Evolutionary conservation across 148 eudicot genomes (phyloP), one percentile per base, ranked within the genome.

Genomic region (Rhododendron henanense): DNA sequence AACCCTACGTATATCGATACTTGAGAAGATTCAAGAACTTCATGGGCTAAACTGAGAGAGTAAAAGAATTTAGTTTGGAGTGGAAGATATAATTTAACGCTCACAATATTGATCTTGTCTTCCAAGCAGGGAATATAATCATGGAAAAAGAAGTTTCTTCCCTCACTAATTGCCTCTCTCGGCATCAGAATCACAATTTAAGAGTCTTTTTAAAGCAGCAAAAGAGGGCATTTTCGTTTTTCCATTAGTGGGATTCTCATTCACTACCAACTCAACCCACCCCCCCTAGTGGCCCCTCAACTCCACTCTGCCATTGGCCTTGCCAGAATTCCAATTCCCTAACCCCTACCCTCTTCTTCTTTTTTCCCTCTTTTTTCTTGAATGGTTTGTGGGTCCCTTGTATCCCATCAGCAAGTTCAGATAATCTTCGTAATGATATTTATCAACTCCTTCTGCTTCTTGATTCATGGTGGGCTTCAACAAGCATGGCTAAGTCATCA

Each of bases 201-300:
- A 9, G 35, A 82, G 83, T 80, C 45, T 53, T 55, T 53, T 33
- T 8, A 81, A 81, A 80, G 83, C 84, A 84, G 37, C 41, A 51
- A 82, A 90, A 90, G 90, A 90, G n/a, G 83, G 91, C 89, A 89
- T 88, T 81, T 81, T 57, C 89, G 86, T 55, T 89, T 83, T 85
- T 89, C 79, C 69, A 83, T 84, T 81, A 88, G 96, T 95, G 96
- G 93, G 94, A 89, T 95, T 93, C 93, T 89, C 85, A 89, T 92
- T 91, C 90, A 89, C 87, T 87, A 87, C 84, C 91, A 88, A 86
- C 85, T 87, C 87, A 88, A 2, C 37, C 37, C 37, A 2, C 37
- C 53, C 74, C 57, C 80, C 74, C 87, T 81, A 78, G 84, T 87
- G 82, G 83, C 88, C 88, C 77, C 87, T 81, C 80, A 78, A 78